These are phyloP conservation scores for Ascochyta pisi DNA, from an alignment of 2,329 filamentous ascomycete genomes.

Conservation along the genomic window DNA sequence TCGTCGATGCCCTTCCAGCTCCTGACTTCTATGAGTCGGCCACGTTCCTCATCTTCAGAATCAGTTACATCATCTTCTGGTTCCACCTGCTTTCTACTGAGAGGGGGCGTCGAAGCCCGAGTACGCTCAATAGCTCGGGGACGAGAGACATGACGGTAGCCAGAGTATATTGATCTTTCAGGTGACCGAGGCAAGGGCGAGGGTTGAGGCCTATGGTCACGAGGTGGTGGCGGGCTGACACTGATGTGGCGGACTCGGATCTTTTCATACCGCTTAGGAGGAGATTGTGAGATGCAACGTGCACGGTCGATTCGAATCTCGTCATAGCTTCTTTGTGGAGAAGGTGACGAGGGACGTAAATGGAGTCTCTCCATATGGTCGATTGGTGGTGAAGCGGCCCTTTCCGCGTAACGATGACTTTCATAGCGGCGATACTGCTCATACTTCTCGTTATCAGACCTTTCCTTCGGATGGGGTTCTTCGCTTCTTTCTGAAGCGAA, in stretches of 20 bases:
- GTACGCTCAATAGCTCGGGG: slow-evolving; percentile 8
- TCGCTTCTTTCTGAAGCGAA: slow-evolving; percentile 29
- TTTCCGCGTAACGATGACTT: slow-evolving; percentile 20
- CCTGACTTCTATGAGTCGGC: slow-evolving; percentile 26
- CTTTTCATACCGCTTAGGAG: slow-evolving; percentile 19
- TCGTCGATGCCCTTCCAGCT: slow-evolving; percentile 41
- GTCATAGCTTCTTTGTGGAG: slow-evolving; percentile 19
- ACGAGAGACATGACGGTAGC: slow-evolving; percentile 25
- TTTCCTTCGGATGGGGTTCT: slow-evolving; percentile 12
- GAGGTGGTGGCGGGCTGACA: slow-evolving; percentile 15
- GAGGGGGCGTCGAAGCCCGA: slow-evolving; percentile 18
- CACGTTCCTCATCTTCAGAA: slow-evolving; percentile 31
- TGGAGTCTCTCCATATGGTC: slow-evolving; percentile 29
- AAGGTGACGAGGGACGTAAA: slow-evolving; percentile 23
- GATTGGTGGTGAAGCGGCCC: slow-evolving; percentile 19
- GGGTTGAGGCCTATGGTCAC: slow-evolving; percentile 2
- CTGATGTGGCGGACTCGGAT: slow-evolving; percentile 24
- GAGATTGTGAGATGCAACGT: slow-evolving; percentile 25
- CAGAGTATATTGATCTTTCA: slow-evolving; percentile 6
- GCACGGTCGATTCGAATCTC: slow-evolving; percentile 29
- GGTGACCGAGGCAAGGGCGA: slow-evolving; percentile 15
- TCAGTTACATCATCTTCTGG: slow-evolving; percentile 34
- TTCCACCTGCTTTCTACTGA: slow-evolving; percentile 20
- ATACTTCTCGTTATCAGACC: slow-evolving; percentile 13
- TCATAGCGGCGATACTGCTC: slow-evolving; percentile 23